Evolutionary conservation across 2,329 filamentous ascomycete genomes (phyloP), one percentile per base, ranked within the genome.

Genomic region (Cordyceps militaris): DNA sequence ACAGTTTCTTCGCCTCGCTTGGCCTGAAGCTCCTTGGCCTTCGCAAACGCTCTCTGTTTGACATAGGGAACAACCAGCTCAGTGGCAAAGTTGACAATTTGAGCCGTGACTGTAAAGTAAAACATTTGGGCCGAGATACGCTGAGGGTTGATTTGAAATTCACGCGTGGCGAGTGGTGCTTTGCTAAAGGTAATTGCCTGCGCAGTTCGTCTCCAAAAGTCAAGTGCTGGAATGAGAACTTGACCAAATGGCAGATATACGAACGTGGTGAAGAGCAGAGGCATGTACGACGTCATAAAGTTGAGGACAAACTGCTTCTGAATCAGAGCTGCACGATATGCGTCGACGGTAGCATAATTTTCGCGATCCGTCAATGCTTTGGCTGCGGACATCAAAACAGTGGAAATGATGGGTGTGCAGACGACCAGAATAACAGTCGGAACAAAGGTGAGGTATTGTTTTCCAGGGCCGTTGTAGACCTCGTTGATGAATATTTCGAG

Each of bases 401-500:
- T 80, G 1, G 85, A 89, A 49, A 97, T 81, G 0, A 91, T 83
- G 0, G 94, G 94, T 56, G 95, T 84, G 51, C 88, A 80, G 1
- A 87, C 81, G 1, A 89, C 92, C n/a, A 97, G 79, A 5, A 99
- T 83, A 28, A 94, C 79, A 0, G 93, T 97, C 0, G 94, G 94
- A 7, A 96, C 75, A 72, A 96, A 97, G 26, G 88, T 82, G 64
- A 99, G 71, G 60, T 95, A 86, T 21, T 82, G 81, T 74, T 97
- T 96, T 62, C 96, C 84, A 0, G 91, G 91, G 0, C 94, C 94
- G 60, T 86, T 82, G 71, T 99, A 97, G 16, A 97, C 85, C 71
- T 99, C 91, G 0, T 89, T 92, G 63, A 99, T 90, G 74, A 97
- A 97, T 32, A 97, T 90, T 69, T 99, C 94, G 61, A 97, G 89